Evolutionary conservation across 2,329 filamentous ascomycete species (phyloP), one percentile per base, ranked within the genome.

Genomic region (Geosmithia morbida): DNA sequence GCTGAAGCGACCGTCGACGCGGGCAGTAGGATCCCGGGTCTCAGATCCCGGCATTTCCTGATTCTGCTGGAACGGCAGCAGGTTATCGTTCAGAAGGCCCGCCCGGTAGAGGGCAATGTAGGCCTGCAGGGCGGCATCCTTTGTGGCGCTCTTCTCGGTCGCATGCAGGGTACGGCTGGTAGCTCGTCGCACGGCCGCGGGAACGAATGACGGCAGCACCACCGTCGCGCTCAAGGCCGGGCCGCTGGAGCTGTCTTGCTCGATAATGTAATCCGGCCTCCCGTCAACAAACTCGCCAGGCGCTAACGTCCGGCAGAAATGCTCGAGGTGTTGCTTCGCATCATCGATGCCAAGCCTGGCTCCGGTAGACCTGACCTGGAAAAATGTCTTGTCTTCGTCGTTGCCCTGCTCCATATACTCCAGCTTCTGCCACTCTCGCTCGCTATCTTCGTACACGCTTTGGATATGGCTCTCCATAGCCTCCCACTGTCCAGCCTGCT

Each of bases 111-210:
- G 68, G 5, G 69, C 70, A 19, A 76, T 64, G 57, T 89, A 95
- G 1, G 88, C 85, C 56, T 86, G 77, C 51, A 94, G 92, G 0
- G 87, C 84, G 1, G 83, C 87, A 61, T 96, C 90, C 57, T 84
- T 87, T 53, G 71, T 79, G 0, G 88, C 87, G 53, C 78, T 79
- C 49, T 71, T 75, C 56, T 92, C 82, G 0, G 80, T 85, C 11
- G 54, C 61, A 88, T 88, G 96, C n/a, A 60, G 44, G 0, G 41
- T 48, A 11, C 51, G 48, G 16, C 62, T 48, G 5, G 52, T 30
- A 3, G 55, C 49, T 5, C 49, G 52, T 2, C 64, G 57, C 10
- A 65, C 52, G 51, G 37, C 59, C 51, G 26, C 61, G n/a, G 85
- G 74, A 1, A 97, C 67, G 3, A 77, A 82, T 3, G 74, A 70